Base-by-base conservation (phyloP, 2,329 filamentous ascomycete species). In the Arachnomyces sp. region DNA sequence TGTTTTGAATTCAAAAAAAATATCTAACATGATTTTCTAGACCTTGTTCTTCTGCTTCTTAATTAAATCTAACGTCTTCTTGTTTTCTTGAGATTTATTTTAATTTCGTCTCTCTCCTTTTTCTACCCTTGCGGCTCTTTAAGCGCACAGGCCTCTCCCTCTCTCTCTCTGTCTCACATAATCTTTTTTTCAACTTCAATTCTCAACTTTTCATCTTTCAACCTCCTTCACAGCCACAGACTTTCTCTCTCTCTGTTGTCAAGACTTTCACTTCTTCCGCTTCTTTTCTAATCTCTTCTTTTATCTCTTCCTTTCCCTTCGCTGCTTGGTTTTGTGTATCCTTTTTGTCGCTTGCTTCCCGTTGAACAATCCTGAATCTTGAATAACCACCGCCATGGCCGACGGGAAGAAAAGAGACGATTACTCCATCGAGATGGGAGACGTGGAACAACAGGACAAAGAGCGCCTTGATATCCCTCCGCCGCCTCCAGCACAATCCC, bases 381-480 rank as follows among this genome's bases (percentile, higher is more conserved):
- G 31, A 3, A 30, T 21, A 28, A 11, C 17, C 28, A 42, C 40
- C 59, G 73, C 55, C 50, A 94, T 94, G 87, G 75, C 82, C 57
- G 85, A 92, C 72, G 88, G 89, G 63, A 93, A 92, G 75, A 92
- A 86, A 65, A 83, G 85, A 60, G 74, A 76, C 57, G 85, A 92
- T 60, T 86, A 82, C 57, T 69, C 75, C 47, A 74, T 86, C 60
- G 78, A 83, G 54, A 78, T 86, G 71, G 76, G 77, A 55, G 78
- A 83, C 54, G 78, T 86, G 71, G 76, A 77, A 55, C 81, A 84
- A 48, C 39, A 65, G 45, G 71, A 73, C 49, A 66, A 69, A 53
- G 74, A 74, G 60, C 61, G 59, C 49, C 65, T 64, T 59, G 62
- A 60, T 52, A 55, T 50, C 43, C 47, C 61, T 45, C 57, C 63